Percentiles rank a stretch among this genome's conserved stretches.
These are phyloP conservation scores for Biscogniauxia mediterranea DNA, from an alignment of 2,329 filamentous ascomycete species.

Conservation along the genomic window DNA sequence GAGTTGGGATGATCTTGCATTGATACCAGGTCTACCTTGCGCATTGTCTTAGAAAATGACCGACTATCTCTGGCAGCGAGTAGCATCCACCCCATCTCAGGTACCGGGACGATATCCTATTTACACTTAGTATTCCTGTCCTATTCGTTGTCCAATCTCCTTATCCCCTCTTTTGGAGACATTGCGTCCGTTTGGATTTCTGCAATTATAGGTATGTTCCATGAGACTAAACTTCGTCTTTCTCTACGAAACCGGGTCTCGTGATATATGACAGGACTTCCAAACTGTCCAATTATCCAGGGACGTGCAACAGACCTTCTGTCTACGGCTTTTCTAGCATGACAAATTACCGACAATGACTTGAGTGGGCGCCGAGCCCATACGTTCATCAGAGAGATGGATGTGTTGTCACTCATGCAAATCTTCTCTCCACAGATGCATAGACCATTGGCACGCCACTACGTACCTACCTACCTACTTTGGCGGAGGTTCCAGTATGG, in stretches of 20 bases:
- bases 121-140: not conserved
- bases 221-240: not conserved
- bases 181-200: not conserved
- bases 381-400: not conserved
- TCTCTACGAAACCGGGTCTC: not conserved
- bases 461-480: not conserved
- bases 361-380: not conserved
- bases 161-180: not conserved
- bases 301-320: not conserved
- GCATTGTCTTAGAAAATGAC: not conserved
- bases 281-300: not conserved
- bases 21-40: not conserved
- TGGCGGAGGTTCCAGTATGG: not conserved
- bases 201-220: not conserved
- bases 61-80: too few relatives aligned
- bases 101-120: not conserved
- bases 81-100: not conserved
- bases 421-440: not conserved
- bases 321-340: not conserved
- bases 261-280: not conserved
- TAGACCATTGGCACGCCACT: not conserved
- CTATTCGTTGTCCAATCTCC: not conserved
- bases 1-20: not conserved
- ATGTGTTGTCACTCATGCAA: not conserved
- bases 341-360: not conserved